phyloP scores from a whole-genome alignment of 345 rosid genomes.

The Abelmoschus esculentus region DNA sequence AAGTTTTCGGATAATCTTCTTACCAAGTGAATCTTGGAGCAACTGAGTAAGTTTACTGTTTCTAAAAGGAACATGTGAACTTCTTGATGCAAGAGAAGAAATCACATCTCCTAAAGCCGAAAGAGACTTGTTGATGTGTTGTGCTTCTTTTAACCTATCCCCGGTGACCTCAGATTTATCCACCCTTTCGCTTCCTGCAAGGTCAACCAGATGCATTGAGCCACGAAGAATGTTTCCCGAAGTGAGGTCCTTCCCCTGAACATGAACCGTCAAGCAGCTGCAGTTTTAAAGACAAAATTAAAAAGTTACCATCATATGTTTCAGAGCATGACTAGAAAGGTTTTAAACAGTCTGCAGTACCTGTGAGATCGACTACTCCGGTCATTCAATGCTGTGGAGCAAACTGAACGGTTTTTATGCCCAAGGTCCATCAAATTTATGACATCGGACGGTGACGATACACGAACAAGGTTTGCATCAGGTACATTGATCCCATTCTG shows the following conservation, averaged over 20 bases:
- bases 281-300: slow-evolving; percentile 7
- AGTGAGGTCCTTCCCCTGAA: slow-evolving; percentile 76
- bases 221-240: slow-evolving; percentile 70
- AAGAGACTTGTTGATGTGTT: slow-evolving; percentile 84
- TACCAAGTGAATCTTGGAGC: slow-evolving; percentile 96
- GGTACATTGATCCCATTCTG: slow-evolving; percentile 88
- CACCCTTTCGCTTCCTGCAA: slow-evolving; percentile 96
- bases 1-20: slow-evolving; percentile 9
- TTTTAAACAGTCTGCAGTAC: slow-evolving; percentile 20
- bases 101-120: slow-evolving; percentile 95
- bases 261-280: slow-evolving; percentile 95
- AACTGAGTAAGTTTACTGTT: slow-evolving; percentile 95
- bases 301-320: slow-evolving; percentile 14
- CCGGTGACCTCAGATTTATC: slow-evolving; percentile 94
- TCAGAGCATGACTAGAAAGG: neutral
- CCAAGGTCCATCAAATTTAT: slow-evolving; percentile 81
- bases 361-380: slow-evolving; percentile 98
- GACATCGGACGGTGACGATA: slow-evolving; percentile 73
- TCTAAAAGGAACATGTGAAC: slow-evolving; percentile 77
- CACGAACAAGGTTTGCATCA: slow-evolving; percentile 76
- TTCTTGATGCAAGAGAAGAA: slow-evolving; percentile 78
- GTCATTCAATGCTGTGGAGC: slow-evolving; percentile 94
- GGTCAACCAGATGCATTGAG: slow-evolving; percentile 93
- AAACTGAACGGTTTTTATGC: slow-evolving; percentile 69
- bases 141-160: slow-evolving; percentile 88